Base-by-base conservation (phyloP, 2,329 filamentous ascomycete genomes). In the Phaeophleospora eucalypticola region DNA sequence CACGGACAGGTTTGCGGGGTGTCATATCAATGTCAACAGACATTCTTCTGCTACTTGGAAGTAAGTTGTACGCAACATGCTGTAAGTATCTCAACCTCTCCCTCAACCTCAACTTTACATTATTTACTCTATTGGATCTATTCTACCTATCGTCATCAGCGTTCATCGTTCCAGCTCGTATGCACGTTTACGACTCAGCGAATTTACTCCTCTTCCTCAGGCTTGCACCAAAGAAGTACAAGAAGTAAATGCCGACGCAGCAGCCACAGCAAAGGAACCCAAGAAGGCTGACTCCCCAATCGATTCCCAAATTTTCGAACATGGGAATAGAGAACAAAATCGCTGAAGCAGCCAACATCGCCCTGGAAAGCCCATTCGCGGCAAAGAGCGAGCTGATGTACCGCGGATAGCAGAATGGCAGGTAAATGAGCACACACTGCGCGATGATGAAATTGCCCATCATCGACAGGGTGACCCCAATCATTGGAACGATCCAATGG, bases 391-490 rank as follows among this genome's bases (percentile, higher is more conserved):
- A 29, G 24, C 7, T 7, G 24, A 29, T 29, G 24, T 29, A 29
- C 7, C 24, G 24, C 24, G 24, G 24, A 12, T 29, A 29, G 7
- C 6, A 6, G 12, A 29, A 29, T 6, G 24, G 24, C 24, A 29
- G 24, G 24, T 29, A 29, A 12, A 29, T 29, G 24, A 29, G 24
- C 7, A 29, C 24, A 12, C 24, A 29, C 56, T 74, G 71, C 50
- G 73, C 60, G 12, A 73, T 52, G 35, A 72, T 56, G 53, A 73
- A 71, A 53, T 42, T 60, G 51, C 34, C 34, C 7, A 19, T 4
- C 16, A 21, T n/a, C 16, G 20, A 43, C 2, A 43, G 10, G 4
- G 32, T 21, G 29, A n/a, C 20, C 4, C 29, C 41, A 21, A 43
- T 35, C 29, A 43, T 43, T n/a, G 41, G 32, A 7, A 36, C 33